Base-by-base conservation (phyloP, 1,284 basidiomycete species). In the Xerocomus nothofagi region DNA sequence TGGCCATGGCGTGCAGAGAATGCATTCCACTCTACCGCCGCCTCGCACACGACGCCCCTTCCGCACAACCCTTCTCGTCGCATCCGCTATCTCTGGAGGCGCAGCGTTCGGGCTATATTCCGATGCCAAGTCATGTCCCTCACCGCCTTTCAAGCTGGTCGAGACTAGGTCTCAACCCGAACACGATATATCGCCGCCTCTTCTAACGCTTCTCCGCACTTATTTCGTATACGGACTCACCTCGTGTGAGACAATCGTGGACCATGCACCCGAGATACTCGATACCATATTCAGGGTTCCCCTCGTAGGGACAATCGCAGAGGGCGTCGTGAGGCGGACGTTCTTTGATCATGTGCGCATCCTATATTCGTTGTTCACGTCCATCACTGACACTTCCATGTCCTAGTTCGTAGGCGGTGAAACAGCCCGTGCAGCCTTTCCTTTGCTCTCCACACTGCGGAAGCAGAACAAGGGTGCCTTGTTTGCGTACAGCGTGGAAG, bases 331-430 rank as follows among this genome's bases (percentile, higher is more conserved):
- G 10, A 77, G 91, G 38, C 71, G 76, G 24, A 96, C 94, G 3
- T 97, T 97, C 74, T 97, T 95, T 63, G 75, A 80, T 41, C 90
- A 92, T 69, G 87, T 86, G 56, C 27, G 76, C 63, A 5, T 44
- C 30, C 26, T 2, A 14, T 9, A 1, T 41, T 2, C 27, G 12
- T 4, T 38, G 14, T 47, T 14, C 33, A 8, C 34, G 15, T 2
- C 11, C 3, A 5, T 21, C 6, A 39, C 43, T 39, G 26, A 56
- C 9, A 44, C n/a, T 10, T 3, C 26, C 6, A 11, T 24, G 6
- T 1, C 18, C 7, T 64, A 92, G 82, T 97, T 97, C 60, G 92
- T 95, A 6, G 91, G 92, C 1, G 92, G 89, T 4, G 93, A 96
- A 53, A 86, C 87, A 0, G 86, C 87, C 0, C 76, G 80, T 29